Evolutionary conservation across 2,329 filamentous ascomycete species (phyloP).

Genomic region (Ceratocystis diversiconidia): DNA sequence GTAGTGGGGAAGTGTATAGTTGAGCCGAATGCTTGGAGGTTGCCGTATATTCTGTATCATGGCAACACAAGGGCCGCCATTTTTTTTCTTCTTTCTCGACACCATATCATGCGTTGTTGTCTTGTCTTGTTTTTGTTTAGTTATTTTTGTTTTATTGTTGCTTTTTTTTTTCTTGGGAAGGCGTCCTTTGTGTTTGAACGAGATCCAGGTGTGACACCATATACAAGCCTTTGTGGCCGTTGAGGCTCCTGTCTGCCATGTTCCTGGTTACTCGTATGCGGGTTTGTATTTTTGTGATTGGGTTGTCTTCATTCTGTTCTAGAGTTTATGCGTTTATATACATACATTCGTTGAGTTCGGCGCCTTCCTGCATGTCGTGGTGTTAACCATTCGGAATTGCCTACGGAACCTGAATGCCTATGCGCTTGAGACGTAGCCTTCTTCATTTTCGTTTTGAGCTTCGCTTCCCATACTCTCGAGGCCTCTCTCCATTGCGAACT

Average conservation of each 20-base stretch:
- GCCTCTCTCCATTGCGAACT: constrained; percentile 28
- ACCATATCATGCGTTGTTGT: background rate
- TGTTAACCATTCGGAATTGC: background rate
- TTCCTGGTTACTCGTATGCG: background rate
- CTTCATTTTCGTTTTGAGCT: background rate
- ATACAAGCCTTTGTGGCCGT: background rate
- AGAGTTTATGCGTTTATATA: constrained; percentile 8
- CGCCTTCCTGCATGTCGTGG: background rate
- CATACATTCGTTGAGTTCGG: background rate
- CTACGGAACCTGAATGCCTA: background rate
- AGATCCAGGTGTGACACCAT: background rate
- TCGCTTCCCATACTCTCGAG: constrained; percentile 34
- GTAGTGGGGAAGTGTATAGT: background rate
- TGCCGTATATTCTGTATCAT: background rate
- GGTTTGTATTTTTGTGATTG: background rate
- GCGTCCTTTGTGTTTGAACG: constrained; percentile 6
- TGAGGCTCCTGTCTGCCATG: background rate
- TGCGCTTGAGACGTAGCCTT: background rate
- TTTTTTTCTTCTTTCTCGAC: background rate
- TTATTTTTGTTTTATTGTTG: background rate
- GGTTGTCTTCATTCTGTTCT: background rate
- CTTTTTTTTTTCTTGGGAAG: background rate
- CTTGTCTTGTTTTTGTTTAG: background rate
- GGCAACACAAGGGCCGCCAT: background rate
- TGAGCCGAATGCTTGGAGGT: background rate